phyloP scores from a whole-genome alignment of 1,284 basidiomycete genomes.

The Singerocomus rubriflavus region DNA sequence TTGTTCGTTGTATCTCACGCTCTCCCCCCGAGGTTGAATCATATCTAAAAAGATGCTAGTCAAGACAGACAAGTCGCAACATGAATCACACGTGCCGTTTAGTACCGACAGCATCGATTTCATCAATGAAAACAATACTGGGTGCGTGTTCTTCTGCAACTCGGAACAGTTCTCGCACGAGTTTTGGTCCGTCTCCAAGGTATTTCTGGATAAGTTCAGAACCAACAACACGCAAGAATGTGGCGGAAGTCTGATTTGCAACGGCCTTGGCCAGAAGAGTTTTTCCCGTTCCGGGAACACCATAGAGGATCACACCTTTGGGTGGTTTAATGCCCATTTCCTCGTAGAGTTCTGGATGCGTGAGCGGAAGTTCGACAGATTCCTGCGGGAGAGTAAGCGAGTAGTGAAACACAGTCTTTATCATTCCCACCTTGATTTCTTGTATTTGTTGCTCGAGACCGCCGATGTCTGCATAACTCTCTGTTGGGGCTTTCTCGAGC shows the following conservation, averaged over 20 bases:
- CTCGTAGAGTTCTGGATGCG: conserved; percentile 98
- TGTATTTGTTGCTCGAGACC: conserved; percentile 96
- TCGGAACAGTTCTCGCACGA: conserved; percentile 95
- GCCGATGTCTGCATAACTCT: conserved; percentile 98
- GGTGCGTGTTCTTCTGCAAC: conserved; percentile 98
- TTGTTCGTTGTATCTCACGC: conserved; percentile 98
- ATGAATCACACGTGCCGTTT: conserved; percentile 67
- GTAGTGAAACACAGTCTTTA: neutral
- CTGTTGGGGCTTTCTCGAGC: conserved; percentile 96
- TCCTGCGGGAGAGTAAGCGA: conserved; percentile 52
- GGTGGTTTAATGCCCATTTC: conserved; percentile 99
- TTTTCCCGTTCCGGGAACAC: conserved; percentile 98
- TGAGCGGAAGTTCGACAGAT: conserved; percentile 96
- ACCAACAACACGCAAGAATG: conserved; percentile 96
- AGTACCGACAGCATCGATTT: conserved; percentile 98
- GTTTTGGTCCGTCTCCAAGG: conserved; percentile 98
- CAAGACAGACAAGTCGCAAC: neutral
- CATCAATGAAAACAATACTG: conserved; percentile 99
- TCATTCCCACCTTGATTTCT: conserved; percentile 81
- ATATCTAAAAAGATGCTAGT: conserved; percentile 52
- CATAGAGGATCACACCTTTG: conserved; percentile 98
- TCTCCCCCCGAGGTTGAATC: conserved; percentile 98
- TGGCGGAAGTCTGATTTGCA: conserved; percentile 98
- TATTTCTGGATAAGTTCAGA: conserved; percentile 99
- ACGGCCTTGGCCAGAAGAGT: conserved; percentile 98